Evolutionary conservation across 306 rosid genomes (phyloP).

Genomic region (Heteromeles arbutifolia): DNA sequence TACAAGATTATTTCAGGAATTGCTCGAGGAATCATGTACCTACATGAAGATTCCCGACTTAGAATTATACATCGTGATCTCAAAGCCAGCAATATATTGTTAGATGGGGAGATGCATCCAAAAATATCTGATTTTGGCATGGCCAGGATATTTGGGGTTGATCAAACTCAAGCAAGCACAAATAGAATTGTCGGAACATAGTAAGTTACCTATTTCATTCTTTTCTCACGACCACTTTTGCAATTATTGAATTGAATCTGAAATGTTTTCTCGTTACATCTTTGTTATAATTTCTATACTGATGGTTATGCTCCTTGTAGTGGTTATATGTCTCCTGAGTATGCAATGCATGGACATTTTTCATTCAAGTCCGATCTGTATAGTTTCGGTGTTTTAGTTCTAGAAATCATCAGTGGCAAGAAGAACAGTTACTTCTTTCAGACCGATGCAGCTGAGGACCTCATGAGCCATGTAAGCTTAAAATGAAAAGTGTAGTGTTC

Average conservation of each 20-base stretch:
- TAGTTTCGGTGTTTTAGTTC: conserved; percentile 19
- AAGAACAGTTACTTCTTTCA: conserved; percentile 12
- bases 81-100: neutral
- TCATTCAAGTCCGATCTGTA: conserved; percentile 19
- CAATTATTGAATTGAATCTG: neutral
- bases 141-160: conserved; percentile 16
- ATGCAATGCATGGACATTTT: conserved; percentile 6
- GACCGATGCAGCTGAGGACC: neutral
- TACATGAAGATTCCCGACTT: conserved; percentile 2
- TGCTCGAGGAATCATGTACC: conserved; percentile 1
- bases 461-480: conserved; percentile 1
- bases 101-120: neutral
- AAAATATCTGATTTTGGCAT: conserved; percentile 16
- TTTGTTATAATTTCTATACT: neutral
- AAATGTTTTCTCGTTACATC: too few relatives aligned
- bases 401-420: conserved; percentile 19
- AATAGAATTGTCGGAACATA: conserved; percentile 8
- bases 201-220: neutral
- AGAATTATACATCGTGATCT: conserved; percentile 9
- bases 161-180: conserved; percentile 13
- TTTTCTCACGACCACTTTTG: neutral
- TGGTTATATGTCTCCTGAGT: conserved; percentile 13
- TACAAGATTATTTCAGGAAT: neutral
- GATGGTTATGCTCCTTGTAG: neutral
- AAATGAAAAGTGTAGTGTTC: neutral